Evolutionary conservation across 108 stramenopile species (phyloP).

Genomic region (Nannochloropsis salina): DNA sequence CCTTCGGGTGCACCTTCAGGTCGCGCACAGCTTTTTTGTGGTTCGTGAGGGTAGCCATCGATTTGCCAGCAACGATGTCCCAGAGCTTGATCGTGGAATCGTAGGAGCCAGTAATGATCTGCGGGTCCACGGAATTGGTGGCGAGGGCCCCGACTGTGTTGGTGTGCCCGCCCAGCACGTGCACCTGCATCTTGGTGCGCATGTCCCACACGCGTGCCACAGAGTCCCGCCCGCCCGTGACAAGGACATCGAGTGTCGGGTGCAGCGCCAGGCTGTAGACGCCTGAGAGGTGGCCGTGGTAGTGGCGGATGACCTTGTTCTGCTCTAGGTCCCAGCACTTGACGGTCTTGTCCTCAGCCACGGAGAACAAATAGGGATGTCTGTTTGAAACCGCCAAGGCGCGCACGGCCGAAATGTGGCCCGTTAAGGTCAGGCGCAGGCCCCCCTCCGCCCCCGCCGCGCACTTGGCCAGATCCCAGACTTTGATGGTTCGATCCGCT

Average conservation of each 20-base stretch:
- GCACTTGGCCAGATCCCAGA: conserved; percentile 92
- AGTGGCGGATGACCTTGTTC: conserved; percentile 97
- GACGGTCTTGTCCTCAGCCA: conserved; percentile 96
- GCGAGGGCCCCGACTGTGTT: conserved; percentile 80
- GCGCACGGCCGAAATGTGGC: conserved; percentile 90
- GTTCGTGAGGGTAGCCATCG: conserved; percentile 93
- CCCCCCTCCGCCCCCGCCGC: conserved; percentile 79
- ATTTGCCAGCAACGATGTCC: conserved; percentile 96
- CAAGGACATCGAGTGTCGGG: conserved; percentile 90
- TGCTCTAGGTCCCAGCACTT: conserved; percentile 99
- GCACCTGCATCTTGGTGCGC: conserved; percentile 84
- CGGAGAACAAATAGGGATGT: conserved; percentile 94
- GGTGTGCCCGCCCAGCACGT: conserved; percentile 85
- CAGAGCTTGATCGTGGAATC: conserved; percentile 94
- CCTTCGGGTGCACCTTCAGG: conserved; percentile 65
- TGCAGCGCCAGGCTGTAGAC: conserved; percentile 87
- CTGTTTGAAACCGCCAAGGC: conserved; percentile 84
- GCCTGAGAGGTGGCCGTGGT: conserved; percentile 94
- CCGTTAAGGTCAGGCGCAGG: conserved; percentile 90
- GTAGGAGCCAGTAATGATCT: conserved; percentile 83
- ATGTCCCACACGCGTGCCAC: conserved; percentile 99
- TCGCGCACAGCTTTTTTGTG: conserved; percentile 94
- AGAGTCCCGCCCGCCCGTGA: conserved; percentile 95
- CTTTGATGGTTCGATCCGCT: conserved; percentile 92
- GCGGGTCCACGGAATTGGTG: conserved; percentile 84